A percentile compares a stretch with the other conserved stretches of the same genome.
These are phyloP conservation scores for Sphagnum tenellum DNA, from an alignment of 225 moss, liverwort and hornwort genomes.

Conservation along the genomic window DNA sequence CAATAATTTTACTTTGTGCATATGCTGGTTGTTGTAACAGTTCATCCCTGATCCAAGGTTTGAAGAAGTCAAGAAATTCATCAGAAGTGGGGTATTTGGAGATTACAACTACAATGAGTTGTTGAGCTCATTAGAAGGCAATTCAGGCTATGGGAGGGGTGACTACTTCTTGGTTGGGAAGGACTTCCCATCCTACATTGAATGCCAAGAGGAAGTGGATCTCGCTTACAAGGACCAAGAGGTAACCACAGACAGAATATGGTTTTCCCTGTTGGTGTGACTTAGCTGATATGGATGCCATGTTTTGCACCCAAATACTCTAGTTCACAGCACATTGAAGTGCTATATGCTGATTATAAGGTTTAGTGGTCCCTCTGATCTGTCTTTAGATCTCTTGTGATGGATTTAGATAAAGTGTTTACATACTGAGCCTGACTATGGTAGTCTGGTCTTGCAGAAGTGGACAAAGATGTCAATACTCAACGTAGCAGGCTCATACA, in stretches of 20 bases:
- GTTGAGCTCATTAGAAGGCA: slow-evolving; percentile 68
- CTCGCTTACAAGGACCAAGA: slow-evolving; percentile 67
- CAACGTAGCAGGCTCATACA: slow-evolving; percentile 69
- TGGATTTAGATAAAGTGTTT: too few relatives aligned
- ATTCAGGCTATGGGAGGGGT: slow-evolving; percentile 61
- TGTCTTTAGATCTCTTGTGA: too few relatives aligned
- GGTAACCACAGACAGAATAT: slow-evolving; percentile 9
- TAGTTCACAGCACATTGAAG: too few relatives aligned
- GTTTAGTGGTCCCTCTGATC: too few relatives aligned
- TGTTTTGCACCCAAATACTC: too few relatives aligned
- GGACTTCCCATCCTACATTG: slow-evolving; percentile 72
- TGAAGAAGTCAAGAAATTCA: slow-evolving; percentile 69
- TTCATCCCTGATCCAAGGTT: slow-evolving; percentile 61
- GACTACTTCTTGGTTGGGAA: slow-evolving; percentile 96
- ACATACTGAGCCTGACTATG: too few relatives aligned
- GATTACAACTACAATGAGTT: slow-evolving; percentile 49
- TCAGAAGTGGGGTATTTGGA: slow-evolving; percentile 69
- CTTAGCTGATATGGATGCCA: too few relatives aligned
- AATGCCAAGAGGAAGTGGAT: slow-evolving; percentile 83
- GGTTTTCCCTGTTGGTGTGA: too few relatives aligned
- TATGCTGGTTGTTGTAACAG: slow-evolving; percentile 11
- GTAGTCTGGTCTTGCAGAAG: slow-evolving; percentile 22
- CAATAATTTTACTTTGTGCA: too few relatives aligned
- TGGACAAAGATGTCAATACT: slow-evolving; percentile 93
- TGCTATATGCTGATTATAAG: too few relatives aligned